These are phyloP conservation scores for Cladosporium sp. DNA, from an alignment of 2,329 filamentous ascomycete species.

Conservation along the genomic window DNA sequence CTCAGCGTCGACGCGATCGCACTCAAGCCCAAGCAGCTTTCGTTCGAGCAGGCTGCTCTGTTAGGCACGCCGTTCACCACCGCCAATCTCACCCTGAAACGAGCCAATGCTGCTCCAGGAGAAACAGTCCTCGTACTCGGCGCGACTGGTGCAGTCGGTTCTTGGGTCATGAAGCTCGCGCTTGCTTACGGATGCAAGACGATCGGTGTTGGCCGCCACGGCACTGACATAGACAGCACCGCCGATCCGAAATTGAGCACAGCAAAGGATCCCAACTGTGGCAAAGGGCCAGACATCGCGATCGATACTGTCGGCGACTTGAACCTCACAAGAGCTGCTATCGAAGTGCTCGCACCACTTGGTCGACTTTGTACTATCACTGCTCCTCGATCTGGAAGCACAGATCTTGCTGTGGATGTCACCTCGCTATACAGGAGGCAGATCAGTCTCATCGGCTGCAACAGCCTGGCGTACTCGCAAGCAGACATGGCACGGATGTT, in stretches of 20 bases:
- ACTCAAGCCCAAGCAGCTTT: slow-evolving; percentile 26
- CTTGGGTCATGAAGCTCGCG: slow-evolving; percentile 30
- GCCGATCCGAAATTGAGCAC: slow-evolving; percentile 18
- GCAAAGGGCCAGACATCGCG: slow-evolving; percentile 27
- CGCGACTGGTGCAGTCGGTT: slow-evolving; percentile 33
- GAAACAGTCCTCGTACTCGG: slow-evolving; percentile 36
- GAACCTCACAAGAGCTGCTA: slow-evolving; percentile 27
- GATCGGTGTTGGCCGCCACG: slow-evolving; percentile 29
- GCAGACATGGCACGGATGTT: slow-evolving; percentile 16
- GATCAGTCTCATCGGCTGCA: slow-evolving; percentile 19
- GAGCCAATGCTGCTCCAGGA: slow-evolving; percentile 22
- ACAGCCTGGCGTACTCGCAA: slow-evolving; percentile 16
- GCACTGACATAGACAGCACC: slow-evolving; percentile 24
- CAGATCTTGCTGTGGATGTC: slow-evolving; percentile 15
- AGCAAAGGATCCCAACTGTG: slow-evolving; percentile 20
- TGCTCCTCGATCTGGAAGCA: slow-evolving; percentile 23
- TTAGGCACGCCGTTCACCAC: slow-evolving; percentile 35
- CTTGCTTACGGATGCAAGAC: slow-evolving; percentile 30
- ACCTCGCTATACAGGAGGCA: slow-evolving; percentile 15
- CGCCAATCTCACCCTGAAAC: slow-evolving; percentile 27
- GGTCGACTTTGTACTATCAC: slow-evolving; percentile 34
- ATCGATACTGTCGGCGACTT: slow-evolving; percentile 36
- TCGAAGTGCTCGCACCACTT: slow-evolving; percentile 28
- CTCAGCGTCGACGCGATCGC: slow-evolving; percentile 25
- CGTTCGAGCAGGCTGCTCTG: slow-evolving; percentile 31